Evolutionary conservation across 768 basidiomycete species (phyloP).

Genomic region (Boletus patriciae): DNA sequence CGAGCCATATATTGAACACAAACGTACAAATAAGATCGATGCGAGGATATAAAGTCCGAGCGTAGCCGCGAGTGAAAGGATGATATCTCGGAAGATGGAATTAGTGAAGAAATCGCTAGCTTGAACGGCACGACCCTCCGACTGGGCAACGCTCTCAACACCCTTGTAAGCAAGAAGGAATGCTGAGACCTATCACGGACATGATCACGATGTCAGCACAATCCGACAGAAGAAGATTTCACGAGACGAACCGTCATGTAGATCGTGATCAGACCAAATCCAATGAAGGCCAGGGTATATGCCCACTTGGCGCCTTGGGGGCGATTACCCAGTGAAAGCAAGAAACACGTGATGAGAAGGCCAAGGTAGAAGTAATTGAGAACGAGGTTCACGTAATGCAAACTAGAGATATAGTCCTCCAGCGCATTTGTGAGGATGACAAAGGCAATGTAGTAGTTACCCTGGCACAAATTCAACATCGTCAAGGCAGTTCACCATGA

Average conservation of each 20-base stretch:
- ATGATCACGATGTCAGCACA: neutral
- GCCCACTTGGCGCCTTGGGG: conserved; percentile 89
- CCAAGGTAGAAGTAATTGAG: conserved; percentile 89
- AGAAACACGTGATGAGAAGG: conserved; percentile 81
- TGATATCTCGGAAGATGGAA: conserved; percentile 81
- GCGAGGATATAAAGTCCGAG: conserved; percentile 85
- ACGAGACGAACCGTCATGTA: conserved; percentile 81
- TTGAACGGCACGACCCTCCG: conserved; percentile 46
- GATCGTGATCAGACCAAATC: conserved; percentile 88
- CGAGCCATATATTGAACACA: neutral
- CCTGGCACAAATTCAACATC: conserved; percentile 40
- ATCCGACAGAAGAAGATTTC: neutral
- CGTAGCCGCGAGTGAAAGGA: conserved; percentile 83
- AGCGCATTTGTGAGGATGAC: conserved; percentile 72
- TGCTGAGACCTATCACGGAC: conserved; percentile 55
- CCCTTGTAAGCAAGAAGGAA: conserved; percentile 84
- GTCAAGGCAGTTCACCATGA: neutral
- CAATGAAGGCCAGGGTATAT: conserved; percentile 82
- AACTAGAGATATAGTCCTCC: conserved; percentile 59
- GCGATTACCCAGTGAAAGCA: conserved; percentile 85
- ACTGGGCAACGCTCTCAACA: conserved; percentile 56
- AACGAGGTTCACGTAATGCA: conserved; percentile 71
- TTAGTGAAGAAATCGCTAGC: conserved; percentile 70
- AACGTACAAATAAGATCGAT: conserved; percentile 79
- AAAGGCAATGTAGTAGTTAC: conserved; percentile 92